A percentile compares a stretch with the other conserved stretches of the same genome.
phyloP scores from a whole-genome alignment of 2,329 filamentous ascomycete species.

The Hymenoscyphus fraxineus region DNA sequence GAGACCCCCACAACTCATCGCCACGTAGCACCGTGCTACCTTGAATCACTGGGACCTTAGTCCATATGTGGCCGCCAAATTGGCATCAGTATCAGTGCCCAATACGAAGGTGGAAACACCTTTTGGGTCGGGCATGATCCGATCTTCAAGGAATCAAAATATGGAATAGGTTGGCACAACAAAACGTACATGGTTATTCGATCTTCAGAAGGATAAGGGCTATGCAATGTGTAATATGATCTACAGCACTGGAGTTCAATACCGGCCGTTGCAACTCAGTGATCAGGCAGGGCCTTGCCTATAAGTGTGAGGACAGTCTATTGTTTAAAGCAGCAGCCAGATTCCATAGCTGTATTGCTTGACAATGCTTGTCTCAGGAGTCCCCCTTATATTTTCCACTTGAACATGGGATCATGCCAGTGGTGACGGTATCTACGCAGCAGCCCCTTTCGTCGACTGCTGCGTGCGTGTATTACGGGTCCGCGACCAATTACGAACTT shows the following conservation, averaged over 20 bases:
- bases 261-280: not conserved
- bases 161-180: not conserved
- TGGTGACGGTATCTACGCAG: not conserved
- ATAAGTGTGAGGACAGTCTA: not conserved
- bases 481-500: constrained; percentile 1
- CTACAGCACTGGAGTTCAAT: not conserved
- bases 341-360: not conserved
- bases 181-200: not conserved
- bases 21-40: constrained; percentile 3
- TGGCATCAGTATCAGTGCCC: constrained; percentile 1
- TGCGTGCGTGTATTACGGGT: not conserved
- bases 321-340: not conserved
- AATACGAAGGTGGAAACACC: not conserved
- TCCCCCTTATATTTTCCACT: not conserved
- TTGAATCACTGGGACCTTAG: not conserved
- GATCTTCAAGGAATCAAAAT: not conserved
- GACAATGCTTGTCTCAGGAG: not conserved
- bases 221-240: not conserved
- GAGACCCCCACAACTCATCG: not conserved
- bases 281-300: not conserved
- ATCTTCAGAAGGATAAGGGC: not conserved
- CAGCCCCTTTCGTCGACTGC: not conserved
- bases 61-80: not conserved
- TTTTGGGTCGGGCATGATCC: constrained; percentile 1
- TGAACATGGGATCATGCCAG: not conserved